Evolutionary conservation across 2,329 filamentous ascomycete species (phyloP).

Genomic region (Diaporthe vexans): DNA sequence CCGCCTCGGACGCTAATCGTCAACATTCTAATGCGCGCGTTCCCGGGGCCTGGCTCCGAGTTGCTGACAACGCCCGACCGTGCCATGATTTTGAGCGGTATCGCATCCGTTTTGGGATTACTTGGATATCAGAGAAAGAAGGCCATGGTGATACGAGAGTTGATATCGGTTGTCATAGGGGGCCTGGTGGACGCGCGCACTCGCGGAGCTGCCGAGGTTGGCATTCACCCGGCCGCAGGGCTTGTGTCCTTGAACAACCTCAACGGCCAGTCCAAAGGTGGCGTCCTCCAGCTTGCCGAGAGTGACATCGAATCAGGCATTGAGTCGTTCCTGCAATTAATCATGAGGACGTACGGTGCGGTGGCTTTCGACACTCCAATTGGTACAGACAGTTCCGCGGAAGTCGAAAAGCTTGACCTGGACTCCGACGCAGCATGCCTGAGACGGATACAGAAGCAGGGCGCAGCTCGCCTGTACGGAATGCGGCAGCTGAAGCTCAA

Average conservation of each 20-base stretch:
- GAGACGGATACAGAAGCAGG: slow-evolving; percentile 71
- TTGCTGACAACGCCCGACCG: slow-evolving; percentile 81
- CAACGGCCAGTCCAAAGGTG: slow-evolving; percentile 63
- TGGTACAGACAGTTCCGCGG: slow-evolving; percentile 45
- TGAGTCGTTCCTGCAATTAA: slow-evolving; percentile 71
- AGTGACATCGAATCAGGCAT: slow-evolving; percentile 76
- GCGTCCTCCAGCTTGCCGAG: slow-evolving; percentile 73
- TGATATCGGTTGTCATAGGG: slow-evolving; percentile 85
- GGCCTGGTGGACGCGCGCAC: slow-evolving; percentile 93
- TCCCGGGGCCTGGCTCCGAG: slow-evolving; percentile 77
- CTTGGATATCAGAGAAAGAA: slow-evolving; percentile 90
- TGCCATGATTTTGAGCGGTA: slow-evolving; percentile 84
- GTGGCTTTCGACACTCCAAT: slow-evolving; percentile 61
- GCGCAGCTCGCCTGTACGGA: slow-evolving; percentile 77
- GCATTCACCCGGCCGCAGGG: slow-evolving; percentile 93
- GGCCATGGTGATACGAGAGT: slow-evolving; percentile 87
- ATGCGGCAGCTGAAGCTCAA: slow-evolving; percentile 86
- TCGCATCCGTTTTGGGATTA: slow-evolving; percentile 85
- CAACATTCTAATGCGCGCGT: slow-evolving; percentile 75
- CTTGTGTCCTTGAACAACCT: slow-evolving; percentile 78
- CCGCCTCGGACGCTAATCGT: slow-evolving; percentile 75
- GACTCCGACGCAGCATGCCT: slow-evolving; percentile 68
- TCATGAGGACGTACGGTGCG: slow-evolving; percentile 76
- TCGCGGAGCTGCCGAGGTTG: slow-evolving; percentile 93
- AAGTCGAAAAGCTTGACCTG: slow-evolving; percentile 46